Evolutionary conservation across 1,284 basidiomycete genomes (phyloP), one percentile per base, ranked within the genome.

Genomic region (Sporisorium sorghi): DNA sequence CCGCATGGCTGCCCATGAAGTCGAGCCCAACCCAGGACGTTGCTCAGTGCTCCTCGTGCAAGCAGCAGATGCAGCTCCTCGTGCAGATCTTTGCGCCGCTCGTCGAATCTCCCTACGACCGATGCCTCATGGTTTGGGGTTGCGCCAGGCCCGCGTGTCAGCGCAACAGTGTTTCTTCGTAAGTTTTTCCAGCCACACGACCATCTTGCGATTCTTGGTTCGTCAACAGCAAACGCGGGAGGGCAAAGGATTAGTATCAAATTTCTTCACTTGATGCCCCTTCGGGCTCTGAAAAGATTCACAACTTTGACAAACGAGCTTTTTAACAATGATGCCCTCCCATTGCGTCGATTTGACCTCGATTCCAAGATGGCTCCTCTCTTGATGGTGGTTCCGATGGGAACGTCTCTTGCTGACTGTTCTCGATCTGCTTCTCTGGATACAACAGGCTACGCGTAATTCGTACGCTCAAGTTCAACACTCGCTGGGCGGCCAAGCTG

Each of bases 241-340:
- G 47, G 72, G 78, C 78, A 79, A 39, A 81, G 58, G 82, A 84
- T 84, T 83, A 83, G 59, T 51, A 52, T 70, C 63, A 80, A n/a
- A 83, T 84, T 83, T 84, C 82, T 84, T 84, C 82, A 84, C 81
- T 84, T 84, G 82, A 84, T 50, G 62, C 55, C 63, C 59, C 63
- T 64, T 58, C 58, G 66, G 57, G 61, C 54, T 58, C 72, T 79
- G 82, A 82, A 84, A 84, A 65, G 46, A 71, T 68, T 59, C 24
- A 68, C 58, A 71, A 71, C 77, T 83, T 84, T 84, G 81, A 84
- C 82, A 78, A 82, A 23, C 78, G 79, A 81, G 78, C 79, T 81
- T 81, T 81, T 79, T 79, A 81, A 79, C 77, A 75, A 79, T 81
- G 79, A 81, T 81, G 79, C 78, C 77, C 55, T n/a, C n/a, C 58